Percentiles rank a stretch among this genome's conserved stretches.
Evolutionary conservation across 2,329 filamentous ascomycete species (phyloP).

Genomic region (Paracorniculantispora psalliotae): DNA sequence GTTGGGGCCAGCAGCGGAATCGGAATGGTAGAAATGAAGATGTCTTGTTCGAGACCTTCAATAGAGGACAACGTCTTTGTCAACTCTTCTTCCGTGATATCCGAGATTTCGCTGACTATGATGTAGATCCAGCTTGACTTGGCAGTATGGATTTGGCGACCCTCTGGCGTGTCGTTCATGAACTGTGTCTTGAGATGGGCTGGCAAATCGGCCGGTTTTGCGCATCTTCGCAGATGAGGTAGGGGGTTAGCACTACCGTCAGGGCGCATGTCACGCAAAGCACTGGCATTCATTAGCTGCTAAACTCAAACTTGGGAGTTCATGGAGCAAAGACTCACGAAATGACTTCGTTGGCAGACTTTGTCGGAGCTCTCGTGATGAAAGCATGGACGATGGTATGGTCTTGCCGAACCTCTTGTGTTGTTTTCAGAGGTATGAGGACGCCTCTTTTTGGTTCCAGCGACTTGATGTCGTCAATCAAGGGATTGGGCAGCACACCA

Average conservation of each 20-base stretch:
- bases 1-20: constrained; percentile 72
- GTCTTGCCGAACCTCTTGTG: constrained; percentile 56
- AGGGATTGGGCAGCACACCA: constrained; percentile 27
- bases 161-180: constrained; percentile 53
- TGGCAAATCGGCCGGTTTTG: constrained; percentile 65
- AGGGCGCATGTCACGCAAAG: constrained; percentile 51
- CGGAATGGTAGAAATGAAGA: constrained; percentile 58
- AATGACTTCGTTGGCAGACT: constrained; percentile 66
- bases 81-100: constrained; percentile 51
- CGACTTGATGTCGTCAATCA: constrained; percentile 33
- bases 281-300: constrained; percentile 34
- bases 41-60: constrained; percentile 46
- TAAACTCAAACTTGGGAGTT: neutral
- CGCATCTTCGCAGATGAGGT: constrained; percentile 70
- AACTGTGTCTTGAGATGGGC: constrained; percentile 57
- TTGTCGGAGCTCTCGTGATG: constrained; percentile 67
- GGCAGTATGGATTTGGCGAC: constrained; percentile 52
- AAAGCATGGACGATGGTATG: constrained; percentile 58
- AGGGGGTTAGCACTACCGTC: constrained; percentile 60
- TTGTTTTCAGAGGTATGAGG: constrained; percentile 60
- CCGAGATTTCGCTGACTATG: constrained; percentile 46
- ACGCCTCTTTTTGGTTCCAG: constrained; percentile 40
- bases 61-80: constrained; percentile 40
- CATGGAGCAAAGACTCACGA: constrained; percentile 47
- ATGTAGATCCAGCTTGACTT: constrained; percentile 59